A percentile compares a stretch with the other conserved stretches of the same genome.
Evolutionary conservation across 768 basidiomycete genomes (phyloP).

Genomic region (Suillus placidus): DNA sequence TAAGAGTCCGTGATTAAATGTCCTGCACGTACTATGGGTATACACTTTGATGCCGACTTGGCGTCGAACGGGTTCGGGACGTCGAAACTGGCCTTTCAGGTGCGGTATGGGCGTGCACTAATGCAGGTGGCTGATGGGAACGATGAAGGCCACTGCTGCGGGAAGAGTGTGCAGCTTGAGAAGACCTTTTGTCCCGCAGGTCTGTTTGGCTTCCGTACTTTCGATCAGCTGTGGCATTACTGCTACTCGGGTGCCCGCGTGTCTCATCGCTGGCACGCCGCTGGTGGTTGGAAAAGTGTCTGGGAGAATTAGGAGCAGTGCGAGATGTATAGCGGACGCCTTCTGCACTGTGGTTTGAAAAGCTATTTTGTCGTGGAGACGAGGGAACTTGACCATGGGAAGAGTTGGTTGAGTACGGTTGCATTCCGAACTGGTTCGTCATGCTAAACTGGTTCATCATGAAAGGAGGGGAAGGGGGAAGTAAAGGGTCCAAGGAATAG

Average conservation of each 20-base stretch:
- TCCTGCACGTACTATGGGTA: slow-evolving; percentile 22
- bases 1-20: slow-evolving; percentile 6
- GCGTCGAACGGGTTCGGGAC: slow-evolving; percentile 18
- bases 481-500: slow-evolving; percentile 60
- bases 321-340: slow-evolving; percentile 20
- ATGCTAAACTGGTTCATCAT: slow-evolving; percentile 63
- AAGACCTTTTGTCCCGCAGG: slow-evolving; percentile 17
- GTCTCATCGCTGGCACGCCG: slow-evolving; percentile 37
- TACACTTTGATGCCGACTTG: slow-evolving; percentile 22
- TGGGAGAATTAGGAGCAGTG: slow-evolving; percentile 20
- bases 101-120: slow-evolving; percentile 6
- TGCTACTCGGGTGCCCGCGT: slow-evolving; percentile 15
- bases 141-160: slow-evolving; percentile 20
- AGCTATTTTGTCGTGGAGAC: slow-evolving; percentile 24
- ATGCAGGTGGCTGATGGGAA: slow-evolving; percentile 29
- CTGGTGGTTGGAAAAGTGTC: slow-evolving; percentile 20
- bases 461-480: slow-evolving; percentile 76
- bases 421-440: slow-evolving; percentile 53
- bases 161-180: slow-evolving; percentile 15
- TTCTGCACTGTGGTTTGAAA: slow-evolving; percentile 31
- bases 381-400: slow-evolving; percentile 35
- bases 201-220: slow-evolving; percentile 23
- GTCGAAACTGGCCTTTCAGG: slow-evolving; percentile 22
- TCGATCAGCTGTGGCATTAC: slow-evolving; percentile 15
- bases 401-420: slow-evolving; percentile 38